phyloP scores from a whole-genome alignment of 1,284 basidiomycete genomes.

The Fomitiporia mediterranea region DNA sequence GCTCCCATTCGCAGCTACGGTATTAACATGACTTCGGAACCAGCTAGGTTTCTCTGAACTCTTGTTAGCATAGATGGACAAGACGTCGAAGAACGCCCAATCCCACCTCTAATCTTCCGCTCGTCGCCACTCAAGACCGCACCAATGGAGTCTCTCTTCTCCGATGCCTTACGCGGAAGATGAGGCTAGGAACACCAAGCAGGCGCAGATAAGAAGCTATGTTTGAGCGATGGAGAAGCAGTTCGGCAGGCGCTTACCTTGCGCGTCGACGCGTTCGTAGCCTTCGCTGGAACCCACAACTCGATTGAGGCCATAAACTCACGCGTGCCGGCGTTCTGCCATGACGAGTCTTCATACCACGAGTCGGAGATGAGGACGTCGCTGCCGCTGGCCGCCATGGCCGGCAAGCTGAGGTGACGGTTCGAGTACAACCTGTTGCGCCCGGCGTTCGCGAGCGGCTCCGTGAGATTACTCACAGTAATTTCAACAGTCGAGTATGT shows the following conservation, averaged over 20 bases:
- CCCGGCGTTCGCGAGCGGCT: neutral
- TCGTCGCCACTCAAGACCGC: constrained; percentile 31
- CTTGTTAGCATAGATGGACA: neutral
- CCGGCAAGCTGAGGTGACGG: neutral
- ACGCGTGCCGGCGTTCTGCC: constrained; percentile 20
- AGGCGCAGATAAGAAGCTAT: neutral
- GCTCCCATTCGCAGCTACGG: constrained; percentile 45
- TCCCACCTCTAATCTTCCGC: constrained; percentile 58
- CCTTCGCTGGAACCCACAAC: constrained; percentile 54
- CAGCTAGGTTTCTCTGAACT: constrained; percentile 65
- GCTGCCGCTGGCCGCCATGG: constrained; percentile 12
- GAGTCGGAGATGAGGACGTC: constrained; percentile 6
- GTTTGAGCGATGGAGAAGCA: neutral
- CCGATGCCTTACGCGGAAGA: constrained; percentile 44
- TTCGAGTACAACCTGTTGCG: neutral
- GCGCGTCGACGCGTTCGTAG: constrained; percentile 41
- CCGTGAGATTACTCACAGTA: neutral
- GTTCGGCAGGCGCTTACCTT: constrained; percentile 42
- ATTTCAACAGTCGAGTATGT: neutral
- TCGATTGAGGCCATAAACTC: constrained; percentile 54
- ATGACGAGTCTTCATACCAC: constrained; percentile 18
- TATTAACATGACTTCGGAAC: constrained; percentile 52
- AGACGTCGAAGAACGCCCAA: neutral
- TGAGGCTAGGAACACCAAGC: constrained; percentile 28
- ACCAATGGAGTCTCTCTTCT: constrained; percentile 48